These are phyloP conservation scores for Claviceps capensis DNA, from an alignment of 2,329 filamentous ascomycete species.

Conservation along the genomic window DNA sequence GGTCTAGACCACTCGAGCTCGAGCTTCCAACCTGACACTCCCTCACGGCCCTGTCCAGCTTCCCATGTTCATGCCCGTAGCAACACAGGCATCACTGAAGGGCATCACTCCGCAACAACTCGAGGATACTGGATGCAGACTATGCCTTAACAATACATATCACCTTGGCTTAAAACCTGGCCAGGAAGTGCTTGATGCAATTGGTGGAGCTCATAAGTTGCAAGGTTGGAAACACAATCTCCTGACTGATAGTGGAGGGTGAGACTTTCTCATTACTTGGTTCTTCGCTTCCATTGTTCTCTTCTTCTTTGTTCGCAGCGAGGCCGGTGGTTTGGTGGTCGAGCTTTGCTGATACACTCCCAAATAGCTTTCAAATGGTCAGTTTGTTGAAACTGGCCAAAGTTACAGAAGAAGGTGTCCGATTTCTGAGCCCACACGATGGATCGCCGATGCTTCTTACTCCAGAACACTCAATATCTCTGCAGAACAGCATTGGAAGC, in stretches of 20 bases:
- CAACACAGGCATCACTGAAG: slow-evolving; percentile 91
- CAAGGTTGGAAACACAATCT: slow-evolving; percentile 96
- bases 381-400: slow-evolving; percentile 85
- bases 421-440: slow-evolving; percentile 93
- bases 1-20: slow-evolving; percentile 75
- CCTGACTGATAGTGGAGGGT: slow-evolving; percentile 68
- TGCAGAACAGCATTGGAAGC: slow-evolving; percentile 94
- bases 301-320: neutral
- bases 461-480: slow-evolving; percentile 87
- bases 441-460: slow-evolving; percentile 92
- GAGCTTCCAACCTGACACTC: slow-evolving; percentile 73
- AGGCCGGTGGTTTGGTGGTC: too few species aligned
- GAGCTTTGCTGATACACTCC: neutral
- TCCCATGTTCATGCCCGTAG: slow-evolving; percentile 96
- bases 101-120: slow-evolving; percentile 87
- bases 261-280: slow-evolving; percentile 12
- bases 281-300: neutral
- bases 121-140: slow-evolving; percentile 72
- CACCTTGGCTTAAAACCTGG: slow-evolving; percentile 91
- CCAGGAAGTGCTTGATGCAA: slow-evolving; percentile 70
- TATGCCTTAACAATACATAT: slow-evolving; percentile 97
- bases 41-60: slow-evolving; percentile 85
- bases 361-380: slow-evolving; percentile 91
- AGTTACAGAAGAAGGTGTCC: slow-evolving; percentile 89
- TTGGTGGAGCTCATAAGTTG: slow-evolving; percentile 86